phyloP scores from a whole-genome alignment of 164 flowering plant genomes.

The Malania oleifera region DNA sequence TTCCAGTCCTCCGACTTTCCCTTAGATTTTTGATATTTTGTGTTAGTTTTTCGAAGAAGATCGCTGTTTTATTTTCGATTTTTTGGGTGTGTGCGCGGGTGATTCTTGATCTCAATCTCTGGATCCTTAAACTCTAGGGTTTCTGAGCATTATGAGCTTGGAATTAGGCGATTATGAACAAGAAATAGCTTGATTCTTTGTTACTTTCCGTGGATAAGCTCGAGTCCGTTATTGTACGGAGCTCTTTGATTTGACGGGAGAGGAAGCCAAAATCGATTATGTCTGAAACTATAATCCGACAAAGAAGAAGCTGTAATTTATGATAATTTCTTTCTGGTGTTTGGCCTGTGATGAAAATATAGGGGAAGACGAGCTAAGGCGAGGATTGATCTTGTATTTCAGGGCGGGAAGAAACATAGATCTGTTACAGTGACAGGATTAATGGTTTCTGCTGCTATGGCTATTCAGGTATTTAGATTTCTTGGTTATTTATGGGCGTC shows the following conservation, averaged over 20 bases:
- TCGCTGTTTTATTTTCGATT: background rate
- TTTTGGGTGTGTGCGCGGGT: background rate
- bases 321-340: no score
- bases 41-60: background rate
- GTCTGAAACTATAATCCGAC: no score
- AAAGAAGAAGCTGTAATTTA: no score
- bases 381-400: background rate
- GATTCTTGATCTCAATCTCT: background rate
- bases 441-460: constrained; percentile 10
- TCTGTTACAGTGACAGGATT: background rate
- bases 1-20: background rate
- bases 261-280: no score
- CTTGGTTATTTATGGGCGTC: background rate
- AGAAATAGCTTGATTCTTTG: background rate
- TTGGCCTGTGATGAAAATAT: no score
- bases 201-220: background rate
- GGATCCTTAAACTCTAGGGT: background rate
- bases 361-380: background rate
- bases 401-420: background rate
- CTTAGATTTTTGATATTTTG: background rate
- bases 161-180: background rate
- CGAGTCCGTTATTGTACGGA: background rate
- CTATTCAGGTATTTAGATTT: constrained; percentile 13
- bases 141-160: background rate
- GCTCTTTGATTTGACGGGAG: background rate